Evolutionary conservation across 164 flowering plant species (phyloP).

Genomic region (Sedum album): DNA sequence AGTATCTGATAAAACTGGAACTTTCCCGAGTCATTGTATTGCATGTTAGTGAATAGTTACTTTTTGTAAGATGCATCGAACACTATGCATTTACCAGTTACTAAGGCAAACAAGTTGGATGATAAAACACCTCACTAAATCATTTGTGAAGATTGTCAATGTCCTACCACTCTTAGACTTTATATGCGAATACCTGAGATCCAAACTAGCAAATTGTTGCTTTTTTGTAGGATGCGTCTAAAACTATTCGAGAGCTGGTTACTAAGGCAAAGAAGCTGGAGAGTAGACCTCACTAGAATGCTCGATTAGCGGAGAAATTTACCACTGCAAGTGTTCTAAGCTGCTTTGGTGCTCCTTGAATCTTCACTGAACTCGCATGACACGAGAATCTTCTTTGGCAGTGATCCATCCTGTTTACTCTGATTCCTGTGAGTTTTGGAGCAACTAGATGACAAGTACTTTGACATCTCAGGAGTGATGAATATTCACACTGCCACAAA

Average conservation of each 20-base stretch:
- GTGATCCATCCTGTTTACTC: not conserved
- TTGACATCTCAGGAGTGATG: not conserved
- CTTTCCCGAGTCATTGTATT: not conserved
- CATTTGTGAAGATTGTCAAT: not conserved
- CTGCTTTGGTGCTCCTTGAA: not conserved
- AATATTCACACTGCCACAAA: not conserved
- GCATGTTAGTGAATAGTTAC: not conserved
- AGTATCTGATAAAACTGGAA: not conserved
- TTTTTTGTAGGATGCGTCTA: conserved; percentile 2
- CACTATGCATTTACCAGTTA: no score
- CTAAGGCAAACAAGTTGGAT: no score
- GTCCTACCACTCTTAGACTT: no score
- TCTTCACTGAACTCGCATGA: not conserved
- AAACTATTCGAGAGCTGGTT: conserved; percentile 8
- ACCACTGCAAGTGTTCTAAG: not conserved
- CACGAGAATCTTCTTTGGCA: not conserved
- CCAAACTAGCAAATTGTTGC: not conserved
- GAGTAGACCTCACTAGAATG: not conserved
- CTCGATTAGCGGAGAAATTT: not conserved
- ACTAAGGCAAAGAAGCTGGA: conserved; percentile 10
- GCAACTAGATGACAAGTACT: not conserved
- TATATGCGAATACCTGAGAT: not conserved
- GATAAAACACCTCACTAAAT: no score
- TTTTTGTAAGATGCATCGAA: not conserved
- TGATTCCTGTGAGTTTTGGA: not conserved